These are phyloP conservation scores for Platanthera zijinensis DNA, from an alignment of 106 monocot species.

Conservation along the genomic window DNA sequence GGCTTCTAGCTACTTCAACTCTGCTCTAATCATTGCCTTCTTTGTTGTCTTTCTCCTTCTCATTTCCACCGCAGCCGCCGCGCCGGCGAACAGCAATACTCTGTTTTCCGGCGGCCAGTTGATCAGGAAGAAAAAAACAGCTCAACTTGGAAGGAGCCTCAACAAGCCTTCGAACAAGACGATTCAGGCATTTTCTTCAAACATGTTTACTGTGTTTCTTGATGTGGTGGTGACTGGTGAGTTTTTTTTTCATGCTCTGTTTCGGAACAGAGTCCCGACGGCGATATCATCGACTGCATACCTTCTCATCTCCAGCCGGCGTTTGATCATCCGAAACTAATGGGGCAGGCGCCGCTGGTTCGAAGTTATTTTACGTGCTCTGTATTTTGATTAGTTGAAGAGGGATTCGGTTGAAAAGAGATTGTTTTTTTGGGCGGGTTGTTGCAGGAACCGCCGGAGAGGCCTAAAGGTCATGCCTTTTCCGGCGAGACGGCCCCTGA, in stretches of 20 bases:
- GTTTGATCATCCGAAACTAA: constrained; percentile 76
- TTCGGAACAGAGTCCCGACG: constrained; percentile 69
- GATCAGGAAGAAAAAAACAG: constrained; percentile 34
- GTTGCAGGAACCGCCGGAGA: constrained; percentile 62
- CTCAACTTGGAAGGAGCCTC: constrained; percentile 41
- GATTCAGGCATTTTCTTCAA: constrained; percentile 49
- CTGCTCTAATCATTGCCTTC: constrained; percentile 11
- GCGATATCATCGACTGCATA: constrained; percentile 87
- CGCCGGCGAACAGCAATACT: background rate
- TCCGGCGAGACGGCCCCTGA: background rate
- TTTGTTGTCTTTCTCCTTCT: constrained; percentile 6
- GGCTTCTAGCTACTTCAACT: constrained; percentile 16
- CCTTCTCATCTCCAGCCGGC: constrained; percentile 82
- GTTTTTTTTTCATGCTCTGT: background rate
- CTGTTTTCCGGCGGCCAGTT: background rate
- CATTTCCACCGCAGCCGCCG: background rate
- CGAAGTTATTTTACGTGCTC: background rate
- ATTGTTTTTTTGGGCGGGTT: background rate
- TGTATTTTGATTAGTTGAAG: background rate
- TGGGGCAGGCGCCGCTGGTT: constrained; percentile 66
- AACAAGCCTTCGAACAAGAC: constrained; percentile 68
- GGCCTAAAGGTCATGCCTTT: constrained; percentile 44
- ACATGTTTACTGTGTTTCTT: background rate
- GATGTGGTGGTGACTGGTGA: background rate
- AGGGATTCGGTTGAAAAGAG: constrained; percentile 10